These are phyloP conservation scores for Pythium plurisporium DNA, from an alignment of 352 stramenopile genomes.

Conservation along the genomic window DNA sequence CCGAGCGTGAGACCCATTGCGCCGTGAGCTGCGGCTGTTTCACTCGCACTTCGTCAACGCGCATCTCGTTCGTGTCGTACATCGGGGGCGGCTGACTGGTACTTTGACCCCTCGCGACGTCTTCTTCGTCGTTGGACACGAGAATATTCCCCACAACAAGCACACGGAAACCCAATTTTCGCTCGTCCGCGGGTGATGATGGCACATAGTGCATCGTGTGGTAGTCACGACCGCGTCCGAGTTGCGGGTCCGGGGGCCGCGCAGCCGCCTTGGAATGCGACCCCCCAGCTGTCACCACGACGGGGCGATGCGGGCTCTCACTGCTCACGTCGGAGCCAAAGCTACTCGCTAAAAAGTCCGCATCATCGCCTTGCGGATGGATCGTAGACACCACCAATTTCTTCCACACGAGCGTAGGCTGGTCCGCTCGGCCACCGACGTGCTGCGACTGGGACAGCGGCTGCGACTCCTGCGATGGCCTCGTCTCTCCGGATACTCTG, in stretches of 20 bases:
- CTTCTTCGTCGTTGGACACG: conserved; percentile 28
- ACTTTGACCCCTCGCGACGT: conserved; percentile 5
- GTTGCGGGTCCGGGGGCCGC: conserved; percentile 2
- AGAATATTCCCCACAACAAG: conserved; percentile 63
- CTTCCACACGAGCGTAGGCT: conserved; percentile 41
- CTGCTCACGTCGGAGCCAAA: conserved; percentile 15
- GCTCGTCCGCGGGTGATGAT: conserved; percentile 31
- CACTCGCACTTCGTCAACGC: conserved; percentile 59
- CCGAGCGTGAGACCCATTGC: conserved; percentile 37
- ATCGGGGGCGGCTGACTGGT: conserved; percentile 13
- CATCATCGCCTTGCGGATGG: neutral
- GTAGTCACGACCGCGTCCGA: conserved; percentile 39
- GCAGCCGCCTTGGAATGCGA: neutral
- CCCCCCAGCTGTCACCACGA: neutral
- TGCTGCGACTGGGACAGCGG: neutral
- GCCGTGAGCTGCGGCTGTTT: conserved; percentile 43
- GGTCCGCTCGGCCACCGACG: neutral
- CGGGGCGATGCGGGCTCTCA: conserved; percentile 1
- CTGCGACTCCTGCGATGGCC: neutral
- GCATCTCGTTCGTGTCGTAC: conserved; percentile 50
- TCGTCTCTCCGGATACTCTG: neutral
- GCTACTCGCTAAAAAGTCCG: conserved; percentile 12
- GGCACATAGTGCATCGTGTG: conserved; percentile 76
- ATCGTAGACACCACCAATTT: conserved; percentile 36
- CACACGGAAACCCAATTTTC: conserved; percentile 41